phyloP scores from a whole-genome alignment of 352 stramenopile species.

The Pythium aquatile region DNA sequence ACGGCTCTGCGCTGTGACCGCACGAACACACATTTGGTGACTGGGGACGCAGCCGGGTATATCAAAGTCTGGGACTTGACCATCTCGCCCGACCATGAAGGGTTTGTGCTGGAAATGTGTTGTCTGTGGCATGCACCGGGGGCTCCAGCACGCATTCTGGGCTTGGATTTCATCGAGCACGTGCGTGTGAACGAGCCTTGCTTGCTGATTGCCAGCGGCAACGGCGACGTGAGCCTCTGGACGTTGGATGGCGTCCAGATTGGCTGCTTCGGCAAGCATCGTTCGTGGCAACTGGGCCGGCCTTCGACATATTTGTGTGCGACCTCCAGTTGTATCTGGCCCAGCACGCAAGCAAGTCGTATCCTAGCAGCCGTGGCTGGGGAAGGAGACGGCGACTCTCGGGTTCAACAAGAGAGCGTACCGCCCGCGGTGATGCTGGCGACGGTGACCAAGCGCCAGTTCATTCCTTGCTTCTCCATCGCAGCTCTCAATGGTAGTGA shows the following conservation, averaged over 20 bases:
- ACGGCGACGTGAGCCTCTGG: slow-evolving; percentile 73
- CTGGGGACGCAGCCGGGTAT: slow-evolving; percentile 50
- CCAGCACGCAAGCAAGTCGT: not conserved
- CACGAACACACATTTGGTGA: slow-evolving; percentile 56
- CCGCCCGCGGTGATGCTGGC: slow-evolving; percentile 21
- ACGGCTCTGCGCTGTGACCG: slow-evolving; percentile 57
- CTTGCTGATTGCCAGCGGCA: slow-evolving; percentile 55
- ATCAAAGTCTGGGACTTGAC: slow-evolving; percentile 71
- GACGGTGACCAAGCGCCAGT: slow-evolving; percentile 30
- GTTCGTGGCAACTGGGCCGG: slow-evolving; percentile 57
- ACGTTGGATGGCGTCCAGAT: slow-evolving; percentile 67
- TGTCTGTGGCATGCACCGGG: slow-evolving; percentile 47
- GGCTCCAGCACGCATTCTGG: slow-evolving; percentile 37
- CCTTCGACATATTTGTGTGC: slow-evolving; percentile 44
- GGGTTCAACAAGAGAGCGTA: slow-evolving; percentile 12
- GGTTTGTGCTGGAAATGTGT: slow-evolving; percentile 52
- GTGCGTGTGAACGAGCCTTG: slow-evolving; percentile 55
- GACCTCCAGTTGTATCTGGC: slow-evolving; percentile 47
- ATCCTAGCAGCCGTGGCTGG: not conserved
- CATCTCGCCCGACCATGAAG: slow-evolving; percentile 52
- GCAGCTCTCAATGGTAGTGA: slow-evolving; percentile 39
- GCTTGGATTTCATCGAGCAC: slow-evolving; percentile 67
- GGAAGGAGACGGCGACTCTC: not conserved
- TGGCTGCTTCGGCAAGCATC: slow-evolving; percentile 64
- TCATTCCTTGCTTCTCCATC: slow-evolving; percentile 62